Evolutionary conservation across 2,329 filamentous ascomycete genomes (phyloP), one percentile per base, ranked within the genome.

Genomic region (Ascochyta pisi): DNA sequence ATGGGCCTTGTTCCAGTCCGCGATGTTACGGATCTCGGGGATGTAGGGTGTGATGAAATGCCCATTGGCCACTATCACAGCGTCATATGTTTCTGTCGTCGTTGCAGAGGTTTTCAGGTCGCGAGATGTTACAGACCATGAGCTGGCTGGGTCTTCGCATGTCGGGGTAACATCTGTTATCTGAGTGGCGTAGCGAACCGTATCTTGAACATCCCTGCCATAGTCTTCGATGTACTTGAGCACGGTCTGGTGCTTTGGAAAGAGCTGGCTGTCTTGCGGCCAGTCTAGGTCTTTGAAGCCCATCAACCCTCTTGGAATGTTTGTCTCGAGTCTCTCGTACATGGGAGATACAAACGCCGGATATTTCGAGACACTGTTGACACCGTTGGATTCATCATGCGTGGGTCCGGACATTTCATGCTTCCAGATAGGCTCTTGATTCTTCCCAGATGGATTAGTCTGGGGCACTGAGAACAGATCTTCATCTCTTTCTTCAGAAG

Each of bases 231-330:
- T 79, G 70, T 97, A 97, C 22, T 85, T 74, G 59, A 89, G 83
- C 3, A 97, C 90, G 24, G 83, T 82, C 58, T 86, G 77, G 59
- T 93, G 86, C 22, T 81, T 83, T 0, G 94, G 94, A 65, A 94
- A 96, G 1, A 96, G 80, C 70, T 88, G 86, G 6, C 83, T 81
- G 12, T 86, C 82, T 1, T 81, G 67, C 0, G 85, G 82, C 67
- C 95, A 95, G 0, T 83, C 72, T 6, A 85, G 78, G 63, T 94
- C 89, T 4, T 88, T 88, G 73, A 88, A 97, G 4, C 82, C 79
- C 94, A 98, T 98, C 48, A 97, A 73, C 0, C 82, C 81, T 56
- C 89, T 86, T 0, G 92, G 90, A 43, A 97, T 92, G 73, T 98
- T 98, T 22, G 93, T 92, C 68, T 96, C 89, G 15, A 97, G 79